Conservation (phyloP, 768 basidiomycete species). For the Boletus rubroflammeus region DNA sequence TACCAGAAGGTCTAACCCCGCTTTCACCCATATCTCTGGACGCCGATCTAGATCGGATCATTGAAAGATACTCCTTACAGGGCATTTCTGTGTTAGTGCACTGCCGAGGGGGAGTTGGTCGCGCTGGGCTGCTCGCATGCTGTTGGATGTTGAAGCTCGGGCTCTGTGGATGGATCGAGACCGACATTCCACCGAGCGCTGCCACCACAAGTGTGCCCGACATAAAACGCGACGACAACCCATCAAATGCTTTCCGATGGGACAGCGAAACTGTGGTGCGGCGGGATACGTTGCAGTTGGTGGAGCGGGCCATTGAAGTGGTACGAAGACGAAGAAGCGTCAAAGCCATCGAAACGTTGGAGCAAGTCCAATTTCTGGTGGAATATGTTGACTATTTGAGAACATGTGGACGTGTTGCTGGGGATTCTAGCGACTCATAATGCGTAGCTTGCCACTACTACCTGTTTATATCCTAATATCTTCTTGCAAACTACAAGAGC, state of each 20-base stretch:
- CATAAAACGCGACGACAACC: not conserved
- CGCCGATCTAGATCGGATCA: slow-evolving; percentile 58
- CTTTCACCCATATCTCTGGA: slow-evolving; percentile 56
- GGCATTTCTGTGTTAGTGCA: slow-evolving; percentile 78
- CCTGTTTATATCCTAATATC: not conserved
- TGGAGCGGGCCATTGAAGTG: slow-evolving; percentile 69
- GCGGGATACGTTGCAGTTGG: slow-evolving; percentile 56
- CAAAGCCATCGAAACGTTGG: slow-evolving; percentile 92
- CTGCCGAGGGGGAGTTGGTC: slow-evolving; percentile 91
- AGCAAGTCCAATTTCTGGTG: slow-evolving; percentile 83
- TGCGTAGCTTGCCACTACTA: not conserved
- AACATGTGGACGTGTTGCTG: slow-evolving; percentile 2
- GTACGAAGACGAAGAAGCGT: slow-evolving; percentile 73
- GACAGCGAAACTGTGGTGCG: slow-evolving; percentile 28
- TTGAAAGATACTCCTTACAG: slow-evolving; percentile 66
- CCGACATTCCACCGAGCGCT: slow-evolving; percentile 7
- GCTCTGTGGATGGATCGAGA: slow-evolving; percentile 67
- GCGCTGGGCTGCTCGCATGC: slow-evolving; percentile 88
- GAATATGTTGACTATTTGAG: slow-evolving; percentile 69
- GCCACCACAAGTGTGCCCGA: slow-evolving; percentile 10
- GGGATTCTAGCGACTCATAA: not conserved
- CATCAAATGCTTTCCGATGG: slow-evolving; percentile 11
- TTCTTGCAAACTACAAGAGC: slow-evolving; percentile 1
- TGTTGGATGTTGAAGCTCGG: slow-evolving; percentile 93
- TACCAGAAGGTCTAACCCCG: slow-evolving; percentile 87